Evolutionary conservation across 371 early-diverging fungal species (phyloP), one percentile per base, ranked within the genome.

Genomic region (Mucor lusitanicus): DNA sequence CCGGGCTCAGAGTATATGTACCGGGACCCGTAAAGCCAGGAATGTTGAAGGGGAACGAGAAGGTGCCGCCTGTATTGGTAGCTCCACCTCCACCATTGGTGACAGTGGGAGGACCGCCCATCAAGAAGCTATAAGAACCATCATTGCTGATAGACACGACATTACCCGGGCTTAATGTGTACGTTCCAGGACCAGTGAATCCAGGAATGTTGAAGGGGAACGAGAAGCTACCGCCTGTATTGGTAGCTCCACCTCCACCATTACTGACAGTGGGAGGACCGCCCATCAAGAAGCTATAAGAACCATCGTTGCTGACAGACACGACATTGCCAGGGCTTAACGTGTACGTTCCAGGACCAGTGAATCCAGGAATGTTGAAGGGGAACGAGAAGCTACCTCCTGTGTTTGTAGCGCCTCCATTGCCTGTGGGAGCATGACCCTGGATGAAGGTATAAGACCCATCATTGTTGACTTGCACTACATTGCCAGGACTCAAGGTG

Each of bases 331-430:
- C 62, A 46, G 68, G 68, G 15, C 46, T 55, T 0, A 67, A 13
- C 3, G 68, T 67, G 3, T 67, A 67, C 6, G 27, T 48, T 39
- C 64, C 64, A 33, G 64, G 58, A 21, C 64, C 67, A 56, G 4
- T 60, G 28, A 42, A 67, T 8, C 55, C 55, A 15, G 55, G 61
- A 33, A 67, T 30, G 21, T 13, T 35, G 54, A 62, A 62, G 5
- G 48, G 48, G 50, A 61, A n/a, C 15, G 42, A 40, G 13, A 17
- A 40, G 42, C 13, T 40, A 17, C 42, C 42, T 2, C 42, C 42
- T 15, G 42, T 40, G 2, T 40, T 40, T 4, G n/a, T n/a, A 15
- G 42, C 42, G 11, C 42, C 42, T 3, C n/a, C 42, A n/a, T 42
- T 42, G 17, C 35, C 35, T 35, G 35, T 35, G 8, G 35, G 35